Evolutionary conservation across 1,139 yeast species (phyloP), one percentile per base, ranked within the genome.

Genomic region (Petasospora fabianii): DNA sequence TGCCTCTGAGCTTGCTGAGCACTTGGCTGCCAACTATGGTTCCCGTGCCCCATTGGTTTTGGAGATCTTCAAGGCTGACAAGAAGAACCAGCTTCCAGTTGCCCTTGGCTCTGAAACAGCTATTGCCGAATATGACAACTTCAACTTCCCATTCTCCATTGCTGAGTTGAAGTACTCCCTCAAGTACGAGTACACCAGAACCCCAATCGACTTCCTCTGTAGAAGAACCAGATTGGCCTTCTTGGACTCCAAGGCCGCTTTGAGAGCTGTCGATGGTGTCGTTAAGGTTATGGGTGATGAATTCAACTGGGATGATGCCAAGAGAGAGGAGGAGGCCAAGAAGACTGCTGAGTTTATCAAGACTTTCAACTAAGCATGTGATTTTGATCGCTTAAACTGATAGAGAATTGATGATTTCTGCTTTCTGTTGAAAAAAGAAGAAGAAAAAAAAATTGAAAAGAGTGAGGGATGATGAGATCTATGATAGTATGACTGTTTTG

Each of bases 191-290:
- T 87, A 87, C 60, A 80, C 88, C 35, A 75, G 95, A 65, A 84
- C 92, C 11, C 95, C 96, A 36, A 66, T 83, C 43, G 97, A 90
- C 64, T 88, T 90, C 72, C 72, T 90, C 50, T 88, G 95, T 42
- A 83, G 97, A 70, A 83, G 97, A 71, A 83, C 95, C 41, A 80
- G 97, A 65, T 78, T 87, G 60, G 96, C 96, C 3, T 90, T 88
- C 69, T 71, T 90, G 60, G 90, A 90, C 65, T 87, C 95, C 34
- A 79, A 80, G 61, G 92, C 85, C 52, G 96, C 97, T 21, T 67
- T 80, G 49, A 72, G 68, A 44, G 86, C 95, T 11, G 80, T 90
- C 40, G 95, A 88, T 47, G 84, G 84, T 46, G 95, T 90, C 33
- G 88, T 86, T 41, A 85, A 84, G 53, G 73, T 87, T 47, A 84